phyloP scores from a whole-genome alignment of 768 basidiomycete species.

The Termitomyces sp. region DNA sequence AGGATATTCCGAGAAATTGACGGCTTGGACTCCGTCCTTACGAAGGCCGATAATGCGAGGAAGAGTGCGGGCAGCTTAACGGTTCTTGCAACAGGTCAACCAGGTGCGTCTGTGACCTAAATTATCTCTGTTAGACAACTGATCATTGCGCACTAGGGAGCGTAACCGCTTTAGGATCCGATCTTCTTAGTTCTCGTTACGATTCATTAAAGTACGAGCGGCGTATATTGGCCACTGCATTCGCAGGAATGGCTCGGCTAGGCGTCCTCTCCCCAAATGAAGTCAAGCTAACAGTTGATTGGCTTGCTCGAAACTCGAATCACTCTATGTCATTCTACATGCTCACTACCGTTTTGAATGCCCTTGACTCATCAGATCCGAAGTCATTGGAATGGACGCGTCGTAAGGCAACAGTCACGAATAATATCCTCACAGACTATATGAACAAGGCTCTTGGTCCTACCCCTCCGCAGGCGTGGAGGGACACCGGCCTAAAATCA shows the following conservation, averaged over 20 bases:
- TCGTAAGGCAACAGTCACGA: slow-evolving; percentile 47
- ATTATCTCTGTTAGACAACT: background rate
- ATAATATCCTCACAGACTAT: slow-evolving; percentile 43
- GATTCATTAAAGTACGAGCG: slow-evolving; percentile 76
- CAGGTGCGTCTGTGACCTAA: slow-evolving; percentile 39
- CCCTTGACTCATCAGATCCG: slow-evolving; percentile 67
- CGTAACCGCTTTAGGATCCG: slow-evolving; percentile 52
- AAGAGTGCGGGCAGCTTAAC: slow-evolving; percentile 66
- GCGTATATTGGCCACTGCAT: slow-evolving; percentile 58
- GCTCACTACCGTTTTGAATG: slow-evolving; percentile 58
- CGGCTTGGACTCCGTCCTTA: slow-evolving; percentile 47
- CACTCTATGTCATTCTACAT: slow-evolving; percentile 70
- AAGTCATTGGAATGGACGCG: slow-evolving; percentile 37
- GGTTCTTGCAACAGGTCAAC: slow-evolving; percentile 44
- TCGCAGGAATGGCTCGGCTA: slow-evolving; percentile 60
- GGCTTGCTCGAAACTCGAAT: slow-evolving; percentile 63
- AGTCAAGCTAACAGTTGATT: slow-evolving; percentile 62
- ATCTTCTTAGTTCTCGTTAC: slow-evolving; percentile 63
- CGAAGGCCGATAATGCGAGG: slow-evolving; percentile 51
- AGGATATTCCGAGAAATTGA: slow-evolving; percentile 67
- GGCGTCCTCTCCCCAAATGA: slow-evolving; percentile 61
- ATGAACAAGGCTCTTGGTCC: slow-evolving; percentile 59
- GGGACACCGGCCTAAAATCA: slow-evolving; percentile 66
- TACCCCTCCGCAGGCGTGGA: slow-evolving; percentile 50
- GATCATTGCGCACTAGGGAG: slow-evolving; percentile 27